Evolutionary conservation across 768 basidiomycete species (phyloP).

Genomic region (Tricholoma terreum): DNA sequence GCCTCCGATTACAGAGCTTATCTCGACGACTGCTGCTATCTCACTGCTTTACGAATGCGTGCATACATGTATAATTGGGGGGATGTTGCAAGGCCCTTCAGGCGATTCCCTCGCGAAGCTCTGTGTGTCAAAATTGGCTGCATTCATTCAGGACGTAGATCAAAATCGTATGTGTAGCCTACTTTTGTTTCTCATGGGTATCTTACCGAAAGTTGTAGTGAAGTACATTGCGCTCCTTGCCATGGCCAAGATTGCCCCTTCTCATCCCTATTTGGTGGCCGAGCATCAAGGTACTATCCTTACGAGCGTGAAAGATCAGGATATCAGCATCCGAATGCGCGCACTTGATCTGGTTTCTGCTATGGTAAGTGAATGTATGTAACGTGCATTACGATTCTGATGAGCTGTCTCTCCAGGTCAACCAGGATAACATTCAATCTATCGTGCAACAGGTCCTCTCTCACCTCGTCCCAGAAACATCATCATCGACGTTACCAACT

Average conservation of each 20-base stretch:
- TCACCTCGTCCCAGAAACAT: constrained; percentile 69
- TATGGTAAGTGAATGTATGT: constrained; percentile 56
- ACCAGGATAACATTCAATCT: constrained; percentile 78
- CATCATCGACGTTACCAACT: constrained; percentile 48
- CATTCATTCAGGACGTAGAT: constrained; percentile 88
- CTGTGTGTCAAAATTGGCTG: constrained; percentile 91
- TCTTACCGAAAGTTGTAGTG: constrained; percentile 48
- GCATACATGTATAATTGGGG: constrained; percentile 95
- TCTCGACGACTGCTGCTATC: constrained; percentile 92
- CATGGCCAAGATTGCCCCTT: constrained; percentile 92
- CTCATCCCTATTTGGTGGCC: constrained; percentile 84
- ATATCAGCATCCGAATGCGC: constrained; percentile 94
- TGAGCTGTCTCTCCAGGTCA: constrained; percentile 54
- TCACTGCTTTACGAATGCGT: constrained; percentile 98
- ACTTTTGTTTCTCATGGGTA: neutral
- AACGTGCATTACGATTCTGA: constrained; percentile 1
- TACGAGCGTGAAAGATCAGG: constrained; percentile 85
- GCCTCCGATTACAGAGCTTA: constrained; percentile 91
- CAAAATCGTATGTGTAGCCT: constrained; percentile 77
- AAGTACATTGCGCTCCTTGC: constrained; percentile 96
- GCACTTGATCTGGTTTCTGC: constrained; percentile 91
- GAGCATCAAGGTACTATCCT: constrained; percentile 92
- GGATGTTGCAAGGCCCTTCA: constrained; percentile 81
- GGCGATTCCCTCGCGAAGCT: constrained; percentile 78
- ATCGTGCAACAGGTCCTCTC: constrained; percentile 88